Evolutionary conservation across 352 stramenopile species (phyloP), one percentile per base, ranked within the genome.

Genomic region (Phytopythium vexans): DNA sequence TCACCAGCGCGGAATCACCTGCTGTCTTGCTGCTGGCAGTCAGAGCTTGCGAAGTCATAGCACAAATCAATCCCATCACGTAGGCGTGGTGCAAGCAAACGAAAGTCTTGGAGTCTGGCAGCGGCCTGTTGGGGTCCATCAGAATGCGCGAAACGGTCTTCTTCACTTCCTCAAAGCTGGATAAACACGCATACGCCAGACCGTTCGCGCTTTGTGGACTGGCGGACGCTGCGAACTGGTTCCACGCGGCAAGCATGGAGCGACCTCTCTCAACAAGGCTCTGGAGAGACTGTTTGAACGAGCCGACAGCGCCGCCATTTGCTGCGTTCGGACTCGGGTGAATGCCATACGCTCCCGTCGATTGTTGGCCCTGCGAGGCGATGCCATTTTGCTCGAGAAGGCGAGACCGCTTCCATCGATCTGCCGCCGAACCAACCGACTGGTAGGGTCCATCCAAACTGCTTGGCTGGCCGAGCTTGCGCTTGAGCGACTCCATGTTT

Each of bases 131-230:
- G 7, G 77, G 64, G 39, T 90, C 70, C 4, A 72, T 54, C 43
- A 89, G 62, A 31, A 92, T 66, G n/a, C 78, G 73, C 10, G 79
- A 79, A 4, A 88, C 72, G 11, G 75, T 73, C 48, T 87, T 86
- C 36, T 93, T 92, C 35, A 89, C 78, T 49, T 88, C 77, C 62
- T 94, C 80, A 41, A 94, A 89, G 50, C 72, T 87, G 8, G 80
- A 80, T 16, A 88, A 62, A 37, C 82, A 90, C 35, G 78, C 72
- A 32, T 74, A 80, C 11, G 82, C 81, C 31, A 92, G 36, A 4
- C 66, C 77, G 40, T 77, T 82, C 16, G 75, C 84, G 3, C 72
- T 76, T 41, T 81, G 68, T 0, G 74, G 67, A 16, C 61, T 88
- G 12, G 76, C 57, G 6, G 66, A 62, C 10, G 68, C 50, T 10